Evolutionary conservation across 2,329 filamentous ascomycete genomes (phyloP).

Genomic region (Claviceps africana): DNA sequence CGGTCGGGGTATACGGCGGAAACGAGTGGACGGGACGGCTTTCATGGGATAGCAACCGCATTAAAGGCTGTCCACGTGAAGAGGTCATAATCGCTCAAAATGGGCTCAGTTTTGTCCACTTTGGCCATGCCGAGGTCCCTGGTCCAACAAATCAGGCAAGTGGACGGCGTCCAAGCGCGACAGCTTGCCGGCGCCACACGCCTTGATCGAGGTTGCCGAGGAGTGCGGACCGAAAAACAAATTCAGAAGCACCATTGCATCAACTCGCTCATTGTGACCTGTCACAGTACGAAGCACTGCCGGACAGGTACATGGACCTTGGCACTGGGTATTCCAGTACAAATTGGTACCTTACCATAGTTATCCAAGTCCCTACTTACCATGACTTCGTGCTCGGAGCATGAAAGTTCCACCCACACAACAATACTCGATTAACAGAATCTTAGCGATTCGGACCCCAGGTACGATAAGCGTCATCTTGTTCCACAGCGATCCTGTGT

Average conservation of each 20-base stretch:
- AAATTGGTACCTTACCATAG: too few relatives aligned
- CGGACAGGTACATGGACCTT: too few relatives aligned
- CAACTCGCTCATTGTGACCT: neutral
- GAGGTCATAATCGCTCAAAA: neutral
- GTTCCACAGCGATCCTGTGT: neutral
- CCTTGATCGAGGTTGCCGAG: neutral
- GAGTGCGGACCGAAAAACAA: neutral
- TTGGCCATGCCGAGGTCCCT: neutral
- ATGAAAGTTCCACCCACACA: neutral
- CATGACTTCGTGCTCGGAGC: neutral
- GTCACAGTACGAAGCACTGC: neutral
- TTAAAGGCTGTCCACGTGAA: constrained; percentile 4
- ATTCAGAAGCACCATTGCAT: neutral
- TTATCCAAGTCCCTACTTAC: too few relatives aligned
- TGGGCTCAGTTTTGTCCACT: neutral
- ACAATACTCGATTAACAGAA: neutral
- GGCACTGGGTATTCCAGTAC: too few relatives aligned
- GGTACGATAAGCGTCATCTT: neutral
- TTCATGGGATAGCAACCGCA: constrained; percentile 1
- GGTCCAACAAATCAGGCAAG: constrained; percentile 1
- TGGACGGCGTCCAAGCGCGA: neutral
- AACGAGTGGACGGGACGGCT: neutral
- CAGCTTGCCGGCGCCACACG: neutral
- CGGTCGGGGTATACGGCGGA: neutral
- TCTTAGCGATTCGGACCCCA: neutral